Conservation (phyloP, 1,139 yeast species). For the Lodderomyces elongisporus region DNA sequence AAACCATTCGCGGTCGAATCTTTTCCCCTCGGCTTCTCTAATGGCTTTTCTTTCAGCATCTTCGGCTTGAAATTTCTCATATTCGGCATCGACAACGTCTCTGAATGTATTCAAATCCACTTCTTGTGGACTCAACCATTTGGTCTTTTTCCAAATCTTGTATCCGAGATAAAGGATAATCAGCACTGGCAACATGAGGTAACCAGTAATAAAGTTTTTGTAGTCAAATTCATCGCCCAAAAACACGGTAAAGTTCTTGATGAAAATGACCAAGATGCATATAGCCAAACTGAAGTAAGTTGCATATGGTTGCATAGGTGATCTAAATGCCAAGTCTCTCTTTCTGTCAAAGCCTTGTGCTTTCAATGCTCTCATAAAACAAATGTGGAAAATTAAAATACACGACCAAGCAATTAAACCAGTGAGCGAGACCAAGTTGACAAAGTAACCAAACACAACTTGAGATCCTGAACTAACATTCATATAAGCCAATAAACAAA, state of each 20-base stretch:
- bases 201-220: conserved; percentile 66
- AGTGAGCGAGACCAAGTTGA: conserved; percentile 67
- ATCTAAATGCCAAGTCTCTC: conserved; percentile 48
- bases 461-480: conserved; percentile 50
- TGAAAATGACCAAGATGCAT: conserved; percentile 51
- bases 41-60: conserved; percentile 22
- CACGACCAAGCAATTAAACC: conserved; percentile 72
- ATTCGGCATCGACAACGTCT: conserved; percentile 67
- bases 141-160: conserved; percentile 52
- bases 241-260: conserved; percentile 73
- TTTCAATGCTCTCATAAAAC: conserved; percentile 59
- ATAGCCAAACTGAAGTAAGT: conserved; percentile 54
- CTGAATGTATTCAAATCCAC: conserved; percentile 61
- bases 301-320: conserved; percentile 68
- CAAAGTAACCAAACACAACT: conserved; percentile 58
- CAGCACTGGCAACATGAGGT: conserved; percentile 70
- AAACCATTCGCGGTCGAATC: conserved; percentile 43
- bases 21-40: conserved; percentile 44
- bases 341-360: conserved; percentile 49
- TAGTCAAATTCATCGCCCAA: conserved; percentile 45
- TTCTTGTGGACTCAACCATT: conserved; percentile 47
- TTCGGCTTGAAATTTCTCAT: conserved; percentile 46
- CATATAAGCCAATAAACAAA: conserved; percentile 62
- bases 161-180: conserved; percentile 52
- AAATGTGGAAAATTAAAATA: conserved; percentile 56